Evolutionary conservation across 345 rosid genomes (phyloP), one percentile per base, ranked within the genome.

Genomic region (Toxicodendron radicans): DNA sequence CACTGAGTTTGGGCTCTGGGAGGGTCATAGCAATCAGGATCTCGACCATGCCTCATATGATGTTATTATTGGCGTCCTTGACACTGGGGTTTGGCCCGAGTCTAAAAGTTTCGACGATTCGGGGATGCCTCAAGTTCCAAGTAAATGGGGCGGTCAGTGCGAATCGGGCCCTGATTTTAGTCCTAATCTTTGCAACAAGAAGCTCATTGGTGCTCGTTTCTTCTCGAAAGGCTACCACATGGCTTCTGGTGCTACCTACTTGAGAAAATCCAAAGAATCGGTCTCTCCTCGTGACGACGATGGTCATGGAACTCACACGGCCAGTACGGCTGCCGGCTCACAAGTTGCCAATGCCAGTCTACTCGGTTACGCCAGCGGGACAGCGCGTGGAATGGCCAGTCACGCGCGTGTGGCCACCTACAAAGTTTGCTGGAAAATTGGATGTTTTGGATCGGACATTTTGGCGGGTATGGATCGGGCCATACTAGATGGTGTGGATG

Each of bases 61-160:
- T 38, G 95, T 95, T 35, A 38, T 92, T 8, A 76, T 95, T 20
- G 99, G 99, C 0, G 97, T 95, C 21, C 84, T 95, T 0, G 99
- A 95, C 54, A 91, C 97, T 0, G 99, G 99, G 1, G 88, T 92
- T 17, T 92, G 95, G 99, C 99, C 99, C 0, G 97, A 91, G 76
- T 89, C 92, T 0, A 82, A 78, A 64, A 88, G 93, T 16, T 92
- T 82, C 24, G 87, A 85, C 60, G 99, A 91, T 58, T 43, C 83
- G 0, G 91, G 85, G 2, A 91, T 92, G 95, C 84, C 97, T 0
- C 88, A 68, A 75, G 79, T 92, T 67, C 95, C 99, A 0, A 58
- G 82, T 0, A 81, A 81, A 61, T 95, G 99, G 99, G 73, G 56
- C 11, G 99, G 99, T 0, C 70, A 76, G 79, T 95, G 99, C 67